Base-by-base conservation (phyloP, 2,329 filamentous ascomycete genomes). In the Periconia sp. region DNA sequence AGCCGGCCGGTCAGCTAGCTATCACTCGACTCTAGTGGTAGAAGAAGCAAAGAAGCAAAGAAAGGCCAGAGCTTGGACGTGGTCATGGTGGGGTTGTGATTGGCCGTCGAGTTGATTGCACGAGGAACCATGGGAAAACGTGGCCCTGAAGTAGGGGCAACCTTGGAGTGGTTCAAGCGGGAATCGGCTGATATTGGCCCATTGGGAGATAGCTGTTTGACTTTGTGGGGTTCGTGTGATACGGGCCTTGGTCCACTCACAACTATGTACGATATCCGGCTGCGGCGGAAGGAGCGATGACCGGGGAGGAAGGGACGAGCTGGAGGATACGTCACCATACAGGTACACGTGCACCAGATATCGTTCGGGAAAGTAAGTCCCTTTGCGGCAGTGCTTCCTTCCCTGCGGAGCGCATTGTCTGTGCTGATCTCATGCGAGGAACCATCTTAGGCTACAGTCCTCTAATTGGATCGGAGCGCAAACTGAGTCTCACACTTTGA, bases 41-140 rank as follows among this genome's bases (percentile, higher is more conserved):
- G n/a, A n/a, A n/a, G n/a, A n/a, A n/a, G n/a, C n/a, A n/a, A 31
- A 28, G 18, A 46, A 29, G 24, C 31, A 37, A 36, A 52, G 37
- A 43, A 43, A 30, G 5, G 6, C 32, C 18, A 13, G 13, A 10
- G 8, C n/a, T 18, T 17, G 12, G 19, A 9, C 32, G 12, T 5
- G 5, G 7, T 25, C 16, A 13, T 40, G 29, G 30, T 18, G 7
- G 12, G 16, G 4, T 36, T 40, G 36, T 36, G 42, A 45, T 45
- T 40, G 42, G 42, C 23, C 18, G 8, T 8, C 19, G 5, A 11
- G 4, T n/a, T n/a, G n/a, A 24, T 13, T 25, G 13, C 6, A 4
- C n/a, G 4, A 11, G 16, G 26, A 30, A 10, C 8, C 4, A 19
- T 30, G 5, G 18, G n/a, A 45, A 39, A 39, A 40, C 36, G 36